Evolutionary conservation across 352 stramenopile species (phyloP).

Genomic region (Phytophthora sp.): DNA sequence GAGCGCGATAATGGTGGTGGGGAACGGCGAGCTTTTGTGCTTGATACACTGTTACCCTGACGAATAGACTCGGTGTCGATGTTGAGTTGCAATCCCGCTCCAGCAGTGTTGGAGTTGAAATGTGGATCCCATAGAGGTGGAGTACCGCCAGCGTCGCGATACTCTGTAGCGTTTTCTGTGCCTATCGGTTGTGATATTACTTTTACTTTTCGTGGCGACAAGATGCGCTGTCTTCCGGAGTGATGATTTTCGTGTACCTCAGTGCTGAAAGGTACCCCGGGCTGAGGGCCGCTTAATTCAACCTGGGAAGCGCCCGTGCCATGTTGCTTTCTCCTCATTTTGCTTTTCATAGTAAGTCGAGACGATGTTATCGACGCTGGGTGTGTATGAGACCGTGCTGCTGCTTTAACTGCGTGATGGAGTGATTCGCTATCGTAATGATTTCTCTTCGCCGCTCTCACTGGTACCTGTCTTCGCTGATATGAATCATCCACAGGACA

Average conservation of each 20-base stretch:
- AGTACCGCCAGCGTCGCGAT: not conserved
- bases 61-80: conserved; percentile 7
- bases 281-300: conserved; percentile 21
- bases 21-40: conserved; percentile 3
- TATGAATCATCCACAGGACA: conserved; percentile 21
- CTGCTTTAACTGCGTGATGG: conserved; percentile 16
- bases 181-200: conserved; percentile 7
- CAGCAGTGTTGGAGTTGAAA: not conserved
- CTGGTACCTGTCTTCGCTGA: conserved; percentile 28
- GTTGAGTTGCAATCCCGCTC: conserved; percentile 8
- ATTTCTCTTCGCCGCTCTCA: conserved; percentile 5
- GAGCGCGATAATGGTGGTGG: conserved; percentile 13
- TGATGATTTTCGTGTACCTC: not conserved
- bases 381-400: conserved; percentile 11
- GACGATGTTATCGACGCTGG: conserved; percentile 29
- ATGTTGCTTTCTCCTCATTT: conserved; percentile 21
- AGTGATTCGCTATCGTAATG: conserved; percentile 22
- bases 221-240: not conserved
- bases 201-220: conserved; percentile 50
- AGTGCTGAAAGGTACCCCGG: conserved; percentile 50
- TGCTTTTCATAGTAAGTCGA: conserved; percentile 25
- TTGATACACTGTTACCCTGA: not conserved
- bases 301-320: not conserved
- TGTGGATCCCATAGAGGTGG: not conserved
- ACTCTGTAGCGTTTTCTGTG: not conserved